Evolutionary conservation across 768 basidiomycete genomes (phyloP).

Genomic region (Boletus patriciae): DNA sequence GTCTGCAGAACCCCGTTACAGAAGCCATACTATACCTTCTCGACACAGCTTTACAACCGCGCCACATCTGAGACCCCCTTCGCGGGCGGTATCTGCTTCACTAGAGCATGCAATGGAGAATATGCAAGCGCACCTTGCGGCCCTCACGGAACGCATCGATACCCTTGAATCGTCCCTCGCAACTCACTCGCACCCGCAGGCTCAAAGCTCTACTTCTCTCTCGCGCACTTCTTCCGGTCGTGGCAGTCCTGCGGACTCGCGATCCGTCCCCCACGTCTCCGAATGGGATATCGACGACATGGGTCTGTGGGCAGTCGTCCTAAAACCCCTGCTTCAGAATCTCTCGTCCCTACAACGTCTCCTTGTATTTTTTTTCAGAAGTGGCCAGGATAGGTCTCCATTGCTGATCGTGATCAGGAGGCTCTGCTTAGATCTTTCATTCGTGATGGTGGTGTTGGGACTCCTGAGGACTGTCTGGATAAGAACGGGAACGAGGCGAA

Average conservation of each 20-base stretch:
- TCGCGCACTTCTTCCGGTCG: constrained; percentile 42
- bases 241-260: constrained; percentile 43
- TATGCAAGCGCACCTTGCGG: constrained; percentile 79
- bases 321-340: constrained; percentile 61
- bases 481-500: constrained; percentile 64
- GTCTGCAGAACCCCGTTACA: constrained; percentile 38
- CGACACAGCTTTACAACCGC: constrained; percentile 37
- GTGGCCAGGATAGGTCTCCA: constrained; percentile 59
- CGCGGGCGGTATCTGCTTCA: constrained; percentile 31
- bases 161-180: constrained; percentile 50
- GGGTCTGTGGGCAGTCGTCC: constrained; percentile 77
- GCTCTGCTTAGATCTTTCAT: constrained; percentile 75
- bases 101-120: constrained; percentile 79
- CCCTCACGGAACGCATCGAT: constrained; percentile 81
- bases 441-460: constrained; percentile 65
- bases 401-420: constrained; percentile 67
- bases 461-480: constrained; percentile 61
- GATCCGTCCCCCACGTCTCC: constrained; percentile 23
- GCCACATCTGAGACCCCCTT: constrained; percentile 42
- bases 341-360: constrained; percentile 50
- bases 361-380: constrained; percentile 56
- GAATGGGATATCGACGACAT: constrained; percentile 78
- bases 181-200: constrained; percentile 27
- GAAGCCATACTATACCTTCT: constrained; percentile 34
- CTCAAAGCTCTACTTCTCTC: constrained; percentile 44